These are phyloP conservation scores for Stereum hirsutum DNA, from an alignment of 1,284 basidiomycete species.

Conservation along the genomic window DNA sequence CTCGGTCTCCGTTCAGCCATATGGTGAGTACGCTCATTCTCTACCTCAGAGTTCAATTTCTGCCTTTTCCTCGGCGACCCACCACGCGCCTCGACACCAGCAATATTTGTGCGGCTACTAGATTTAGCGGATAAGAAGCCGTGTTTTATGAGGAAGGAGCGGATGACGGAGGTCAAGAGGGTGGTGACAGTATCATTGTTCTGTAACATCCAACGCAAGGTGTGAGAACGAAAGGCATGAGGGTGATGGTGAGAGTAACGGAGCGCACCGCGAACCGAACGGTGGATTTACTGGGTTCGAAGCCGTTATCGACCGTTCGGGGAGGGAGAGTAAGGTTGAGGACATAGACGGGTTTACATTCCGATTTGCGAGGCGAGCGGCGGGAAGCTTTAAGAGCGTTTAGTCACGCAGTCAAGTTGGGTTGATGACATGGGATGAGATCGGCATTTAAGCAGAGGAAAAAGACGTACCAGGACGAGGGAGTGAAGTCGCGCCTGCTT, in stretches of 20 bases:
- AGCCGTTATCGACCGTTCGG: conserved; percentile 60
- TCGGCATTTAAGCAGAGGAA: background rate
- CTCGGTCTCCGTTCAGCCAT: too few species aligned
- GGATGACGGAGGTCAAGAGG: conserved; percentile 51
- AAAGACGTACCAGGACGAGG: conserved; percentile 33
- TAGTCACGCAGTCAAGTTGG: background rate
- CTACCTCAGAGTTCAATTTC: too few species aligned
- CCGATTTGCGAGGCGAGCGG: conserved; percentile 66
- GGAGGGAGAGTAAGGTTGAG: conserved; percentile 64
- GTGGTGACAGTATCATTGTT: conserved; percentile 39
- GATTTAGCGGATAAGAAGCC: conserved; percentile 33
- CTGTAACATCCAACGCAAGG: conserved; percentile 24
- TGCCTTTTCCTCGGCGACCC: too few species aligned
- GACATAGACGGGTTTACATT: conserved; percentile 75
- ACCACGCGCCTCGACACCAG: too few species aligned
- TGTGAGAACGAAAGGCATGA: background rate
- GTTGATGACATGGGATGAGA: too few species aligned
- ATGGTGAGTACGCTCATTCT: too few species aligned
- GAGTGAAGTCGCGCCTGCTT: conserved; percentile 38
- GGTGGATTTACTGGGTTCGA: conserved; percentile 67
- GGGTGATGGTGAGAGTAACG: background rate
- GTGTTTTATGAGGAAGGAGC: conserved; percentile 58
- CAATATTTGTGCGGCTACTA: too few species aligned
- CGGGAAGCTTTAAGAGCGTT: conserved; percentile 35
- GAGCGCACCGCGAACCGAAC: conserved; percentile 58